Percentiles rank a stretch among this genome's conserved stretches.
These are phyloP conservation scores for Termitomyces sp. DNA, from an alignment of 768 basidiomycete species.

Conservation along the genomic window DNA sequence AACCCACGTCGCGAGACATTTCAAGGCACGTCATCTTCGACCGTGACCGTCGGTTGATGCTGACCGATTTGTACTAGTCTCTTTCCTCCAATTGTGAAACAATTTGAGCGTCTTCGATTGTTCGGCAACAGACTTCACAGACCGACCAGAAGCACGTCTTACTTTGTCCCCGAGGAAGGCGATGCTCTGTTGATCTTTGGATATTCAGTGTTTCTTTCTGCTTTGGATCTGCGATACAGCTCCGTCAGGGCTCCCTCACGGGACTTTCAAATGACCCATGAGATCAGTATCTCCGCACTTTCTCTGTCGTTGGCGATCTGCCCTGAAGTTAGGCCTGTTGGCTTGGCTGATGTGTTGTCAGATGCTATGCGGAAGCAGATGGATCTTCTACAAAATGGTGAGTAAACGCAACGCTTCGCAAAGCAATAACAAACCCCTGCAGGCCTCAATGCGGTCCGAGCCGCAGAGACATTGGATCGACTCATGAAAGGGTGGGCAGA, in stretches of 20 bases:
- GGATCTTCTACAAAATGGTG: constrained; percentile 9
- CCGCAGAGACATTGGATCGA: background rate
- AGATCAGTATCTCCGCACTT: constrained; percentile 21
- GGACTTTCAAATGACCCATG: constrained; percentile 22
- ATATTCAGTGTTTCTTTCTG: constrained; percentile 27
- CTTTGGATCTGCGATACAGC: constrained; percentile 21
- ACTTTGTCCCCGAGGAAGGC: constrained; percentile 19
- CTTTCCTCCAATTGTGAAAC: constrained; percentile 7
- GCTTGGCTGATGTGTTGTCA: constrained; percentile 19
- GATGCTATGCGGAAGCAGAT: constrained; percentile 9
- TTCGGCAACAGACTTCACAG: constrained; percentile 21
- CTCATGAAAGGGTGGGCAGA: constrained; percentile 1
- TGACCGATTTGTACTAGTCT: constrained; percentile 1
- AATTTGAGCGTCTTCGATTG: constrained; percentile 13
- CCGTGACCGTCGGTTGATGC: background rate
- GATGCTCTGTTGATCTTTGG: constrained; percentile 24
- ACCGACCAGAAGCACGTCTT: constrained; percentile 15
- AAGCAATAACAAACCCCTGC: background rate
- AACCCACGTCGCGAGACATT: background rate
- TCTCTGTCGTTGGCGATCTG: constrained; percentile 21
- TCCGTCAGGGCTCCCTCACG: constrained; percentile 15
- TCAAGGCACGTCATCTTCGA: constrained; percentile 12
- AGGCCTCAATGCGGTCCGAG: constrained; percentile 6
- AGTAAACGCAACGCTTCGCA: background rate
- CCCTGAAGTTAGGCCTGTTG: constrained; percentile 19